Evolutionary conservation across 2,329 filamentous ascomycete genomes (phyloP).

Genomic region (Tolypocladium capitatum): DNA sequence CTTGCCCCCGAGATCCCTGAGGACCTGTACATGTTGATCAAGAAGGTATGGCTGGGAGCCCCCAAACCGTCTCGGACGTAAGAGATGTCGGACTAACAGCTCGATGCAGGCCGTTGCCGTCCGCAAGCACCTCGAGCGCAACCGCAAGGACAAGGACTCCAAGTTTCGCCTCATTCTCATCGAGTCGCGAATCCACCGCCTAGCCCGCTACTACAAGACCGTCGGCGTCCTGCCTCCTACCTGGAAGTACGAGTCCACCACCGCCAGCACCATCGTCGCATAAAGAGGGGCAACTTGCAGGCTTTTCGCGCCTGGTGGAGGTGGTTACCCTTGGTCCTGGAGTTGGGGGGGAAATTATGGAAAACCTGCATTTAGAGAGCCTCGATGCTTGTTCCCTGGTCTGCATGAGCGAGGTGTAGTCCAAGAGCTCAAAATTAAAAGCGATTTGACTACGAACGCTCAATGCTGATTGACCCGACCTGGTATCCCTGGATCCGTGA

Average conservation of each 20-base stretch:
- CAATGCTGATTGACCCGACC: constrained; percentile 6
- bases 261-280: constrained; percentile 84
- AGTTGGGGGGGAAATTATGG: constrained; percentile 28
- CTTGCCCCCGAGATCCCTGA: constrained; percentile 97
- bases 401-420: constrained; percentile 18
- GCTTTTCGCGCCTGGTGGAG: constrained; percentile 11
- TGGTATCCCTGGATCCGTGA: constrained; percentile 5
- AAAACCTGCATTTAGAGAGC: constrained; percentile 31
- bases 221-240: constrained; percentile 73
- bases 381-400: constrained; percentile 26
- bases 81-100: constrained; percentile 8
- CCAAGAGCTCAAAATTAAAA: constrained; percentile 21
- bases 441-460: constrained; percentile 16
- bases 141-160: constrained; percentile 99
- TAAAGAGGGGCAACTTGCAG: constrained; percentile 35
- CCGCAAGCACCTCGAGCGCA: constrained; percentile 99
- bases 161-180: constrained; percentile 99
- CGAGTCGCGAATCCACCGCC: constrained; percentile 99
- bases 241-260: constrained; percentile 98
- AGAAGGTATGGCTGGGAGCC: constrained; percentile 58
- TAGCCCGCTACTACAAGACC: constrained; percentile 99
- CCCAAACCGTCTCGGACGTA: background rate
- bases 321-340: constrained; percentile 25
- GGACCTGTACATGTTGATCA: constrained; percentile 99
- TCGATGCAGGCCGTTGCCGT: constrained; percentile 71